Base-by-base conservation (phyloP, 768 basidiomycete species). In the Lactifluus hygrophoroides region DNA sequence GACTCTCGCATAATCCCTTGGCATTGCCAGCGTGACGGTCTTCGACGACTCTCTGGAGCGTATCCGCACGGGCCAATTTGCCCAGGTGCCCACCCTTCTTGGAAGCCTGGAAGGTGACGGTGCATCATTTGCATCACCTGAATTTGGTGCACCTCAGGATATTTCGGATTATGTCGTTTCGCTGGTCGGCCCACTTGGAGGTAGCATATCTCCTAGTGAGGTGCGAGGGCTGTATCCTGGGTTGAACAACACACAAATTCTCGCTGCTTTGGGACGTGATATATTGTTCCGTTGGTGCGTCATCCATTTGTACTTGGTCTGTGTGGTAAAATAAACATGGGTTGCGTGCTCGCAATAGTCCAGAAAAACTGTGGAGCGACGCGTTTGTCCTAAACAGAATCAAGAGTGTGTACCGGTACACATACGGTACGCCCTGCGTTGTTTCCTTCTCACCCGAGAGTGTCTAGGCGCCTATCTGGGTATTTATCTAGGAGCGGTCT, bases 21-120 rank as follows among this genome's bases (percentile, higher is more conserved):
- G 6, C 25, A 9, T 45, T 48, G 16, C 10, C 23, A 56, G 54
- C 19, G 34, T 60, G 28, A 56, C 40, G 19, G 4, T 10, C n/a
- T 60, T 56, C 19, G 53, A 42, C 13, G 53, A 49, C 34, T 42
- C 59, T 1, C 46, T 60, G 11, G 40, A 56, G 14, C 59, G 54
- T 17, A 56, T 56, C 10, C 53, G 54, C 10, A 45, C 25, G 4
- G 40, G 35, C 27, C 48, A 45, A 34, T 16, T 51, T 21, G 42
- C 59, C 3, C 40, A 14, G 2, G 42, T 56, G 7, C 54, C 59
- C 23, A 56, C 56, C 21, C 40, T 60, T 4, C 19, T 60, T 10
- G 59, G 59, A 10, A 60, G n/a, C 32, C 23, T 37, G 40, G 16
- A 60, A 35, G 59, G 51, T 9, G 54, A 60, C 25, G 54, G 59